Conservation (phyloP, 1,284 basidiomycete genomes). For the Trametes sp. region DNA sequence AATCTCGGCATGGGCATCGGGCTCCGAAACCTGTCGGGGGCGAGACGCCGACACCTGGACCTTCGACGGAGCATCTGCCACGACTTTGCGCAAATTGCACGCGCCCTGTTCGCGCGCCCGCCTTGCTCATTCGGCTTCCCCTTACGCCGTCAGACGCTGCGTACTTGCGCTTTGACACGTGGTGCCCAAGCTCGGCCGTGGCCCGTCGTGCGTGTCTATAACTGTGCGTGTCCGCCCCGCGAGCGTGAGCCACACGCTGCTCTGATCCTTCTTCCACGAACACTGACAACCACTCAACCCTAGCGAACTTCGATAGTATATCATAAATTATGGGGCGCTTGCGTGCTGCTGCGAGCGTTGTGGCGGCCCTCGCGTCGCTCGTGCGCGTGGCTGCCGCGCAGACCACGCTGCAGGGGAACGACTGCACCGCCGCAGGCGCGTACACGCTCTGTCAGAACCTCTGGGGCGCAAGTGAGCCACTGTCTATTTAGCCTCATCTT, state of each 20-base stretch:
- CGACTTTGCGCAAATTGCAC: neutral
- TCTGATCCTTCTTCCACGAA: neutral
- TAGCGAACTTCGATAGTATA: neutral
- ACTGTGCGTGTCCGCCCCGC: neutral
- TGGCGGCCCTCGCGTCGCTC: slow-evolving; percentile 7
- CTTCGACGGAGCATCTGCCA: neutral
- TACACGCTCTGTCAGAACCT: slow-evolving; percentile 64
- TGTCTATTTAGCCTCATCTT: neutral
- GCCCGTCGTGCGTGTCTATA: neutral
- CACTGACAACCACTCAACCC: neutral
- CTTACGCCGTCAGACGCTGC: neutral
- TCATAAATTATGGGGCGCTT: slow-evolving; percentile 16
- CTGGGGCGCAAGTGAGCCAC: slow-evolving; percentile 55
- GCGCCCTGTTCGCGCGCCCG: neutral
- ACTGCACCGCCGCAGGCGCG: slow-evolving; percentile 55
- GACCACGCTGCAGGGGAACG: slow-evolving; percentile 30
- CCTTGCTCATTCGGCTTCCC: neutral
- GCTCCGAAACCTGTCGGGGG: neutral
- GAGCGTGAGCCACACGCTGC: neutral
- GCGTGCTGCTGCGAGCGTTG: slow-evolving; percentile 8
- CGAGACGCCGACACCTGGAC: slow-evolving; percentile 12
- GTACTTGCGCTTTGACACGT: slow-evolving; percentile 2
- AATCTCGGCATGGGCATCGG: slow-evolving; percentile 7
- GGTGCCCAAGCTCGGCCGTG: neutral
- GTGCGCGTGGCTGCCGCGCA: slow-evolving; percentile 11